These are phyloP conservation scores for Fusarium phyllophilum DNA, from an alignment of 2,329 filamentous ascomycete genomes.

Conservation along the genomic window DNA sequence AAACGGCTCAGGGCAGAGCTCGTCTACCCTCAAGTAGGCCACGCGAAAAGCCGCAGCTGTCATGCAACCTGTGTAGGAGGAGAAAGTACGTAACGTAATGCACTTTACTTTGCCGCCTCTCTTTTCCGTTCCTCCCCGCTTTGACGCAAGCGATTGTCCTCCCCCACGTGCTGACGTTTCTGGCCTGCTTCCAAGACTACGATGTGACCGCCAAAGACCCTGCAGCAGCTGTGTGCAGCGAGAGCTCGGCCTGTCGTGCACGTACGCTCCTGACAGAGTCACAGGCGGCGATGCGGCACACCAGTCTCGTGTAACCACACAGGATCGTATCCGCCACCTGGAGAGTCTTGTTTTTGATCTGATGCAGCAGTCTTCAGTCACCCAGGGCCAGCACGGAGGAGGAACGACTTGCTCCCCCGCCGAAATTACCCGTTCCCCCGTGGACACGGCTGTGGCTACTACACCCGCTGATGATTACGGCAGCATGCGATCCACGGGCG, in stretches of 20 bases:
- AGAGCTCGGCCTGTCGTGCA: constrained; percentile 7
- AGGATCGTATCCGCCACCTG: constrained; percentile 31
- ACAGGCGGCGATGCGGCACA: background rate
- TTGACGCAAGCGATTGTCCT: background rate
- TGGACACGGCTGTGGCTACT: background rate
- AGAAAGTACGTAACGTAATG: background rate
- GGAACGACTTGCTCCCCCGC: background rate
- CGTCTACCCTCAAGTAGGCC: constrained; percentile 10
- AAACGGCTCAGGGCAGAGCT: constrained; percentile 7
- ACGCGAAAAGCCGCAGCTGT: constrained; percentile 7
- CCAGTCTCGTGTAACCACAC: background rate
- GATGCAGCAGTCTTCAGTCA: constrained; percentile 28
- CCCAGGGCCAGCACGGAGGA: background rate
- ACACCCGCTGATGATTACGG: constrained; percentile 46
- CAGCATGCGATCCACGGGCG: constrained; percentile 42
- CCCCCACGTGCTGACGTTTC: background rate
- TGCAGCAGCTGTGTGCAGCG: constrained; percentile 14
- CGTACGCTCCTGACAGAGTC: background rate
- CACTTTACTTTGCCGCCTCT: background rate
- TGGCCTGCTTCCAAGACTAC: background rate
- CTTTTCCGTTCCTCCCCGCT: background rate
- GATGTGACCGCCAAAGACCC: constrained; percentile 19
- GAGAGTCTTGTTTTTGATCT: constrained; percentile 46
- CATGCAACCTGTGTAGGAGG: constrained; percentile 18
- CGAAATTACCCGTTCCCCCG: background rate